Conservation (phyloP, 495 filamentous ascomycete genomes). For the Hyaloscypha finlandica region DNA sequence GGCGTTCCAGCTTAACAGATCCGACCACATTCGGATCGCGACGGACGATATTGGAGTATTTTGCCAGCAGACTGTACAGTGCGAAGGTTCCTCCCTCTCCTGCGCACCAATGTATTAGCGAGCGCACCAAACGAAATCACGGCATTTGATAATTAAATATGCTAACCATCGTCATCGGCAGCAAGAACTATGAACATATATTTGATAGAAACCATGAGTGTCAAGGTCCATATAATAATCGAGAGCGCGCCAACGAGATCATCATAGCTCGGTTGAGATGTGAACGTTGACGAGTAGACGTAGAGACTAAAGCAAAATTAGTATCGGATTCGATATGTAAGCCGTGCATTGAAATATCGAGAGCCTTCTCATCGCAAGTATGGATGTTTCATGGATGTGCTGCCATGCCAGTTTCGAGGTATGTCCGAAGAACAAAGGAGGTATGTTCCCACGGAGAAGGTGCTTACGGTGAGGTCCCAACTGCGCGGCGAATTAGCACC, state of each 20-base stretch:
- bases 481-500: too few relatives aligned
- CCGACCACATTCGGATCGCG: constrained; percentile 30
- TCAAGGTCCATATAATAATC: constrained; percentile 73
- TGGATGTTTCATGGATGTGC: neutral
- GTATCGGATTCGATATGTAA: neutral
- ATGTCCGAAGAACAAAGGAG: neutral
- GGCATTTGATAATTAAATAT: neutral
- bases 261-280: constrained; percentile 52
- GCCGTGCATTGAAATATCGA: neutral
- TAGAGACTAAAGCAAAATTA: constrained; percentile 19
- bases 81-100: constrained; percentile 76
- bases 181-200: constrained; percentile 68
- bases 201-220: constrained; percentile 73
- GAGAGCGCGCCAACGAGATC: constrained; percentile 71
- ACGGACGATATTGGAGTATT: constrained; percentile 51
- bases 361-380: neutral
- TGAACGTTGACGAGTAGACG: constrained; percentile 65
- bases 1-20: constrained; percentile 57
- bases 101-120: neutral
- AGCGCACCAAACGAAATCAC: neutral
- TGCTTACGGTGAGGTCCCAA: constrained; percentile 67
- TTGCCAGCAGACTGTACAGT: constrained; percentile 67
- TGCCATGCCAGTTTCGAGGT: neutral
- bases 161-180: constrained; percentile 65
- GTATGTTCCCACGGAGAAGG: neutral